phyloP scores from a whole-genome alignment of 2,329 filamentous ascomycete genomes.

The Pseudocercospora fuligena region DNA sequence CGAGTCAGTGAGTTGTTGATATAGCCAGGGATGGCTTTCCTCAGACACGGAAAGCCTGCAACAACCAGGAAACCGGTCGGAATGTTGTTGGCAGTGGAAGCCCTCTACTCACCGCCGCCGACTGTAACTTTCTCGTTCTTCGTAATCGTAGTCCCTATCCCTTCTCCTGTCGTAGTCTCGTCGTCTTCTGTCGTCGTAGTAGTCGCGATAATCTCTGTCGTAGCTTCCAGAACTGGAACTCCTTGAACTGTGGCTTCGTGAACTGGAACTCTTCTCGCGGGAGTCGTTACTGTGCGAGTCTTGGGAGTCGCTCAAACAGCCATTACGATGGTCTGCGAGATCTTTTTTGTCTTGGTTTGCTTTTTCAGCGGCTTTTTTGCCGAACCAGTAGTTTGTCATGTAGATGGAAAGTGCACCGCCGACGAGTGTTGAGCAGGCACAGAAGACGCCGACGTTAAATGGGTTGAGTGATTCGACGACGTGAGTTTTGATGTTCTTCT shows the following conservation, averaged over 20 bases:
- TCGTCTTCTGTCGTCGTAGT: not conserved
- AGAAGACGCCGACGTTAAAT: conserved; percentile 8
- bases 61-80: not conserved
- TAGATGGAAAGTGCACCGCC: conserved; percentile 10
- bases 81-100: not conserved
- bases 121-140: conserved; percentile 2
- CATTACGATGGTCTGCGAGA: not conserved
- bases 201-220: conserved; percentile 2
- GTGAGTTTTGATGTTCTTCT: conserved; percentile 1
- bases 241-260: not conserved
- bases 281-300: conserved; percentile 1
- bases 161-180: not conserved
- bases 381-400: conserved; percentile 10
- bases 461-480: conserved; percentile 1
- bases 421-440: conserved; percentile 7
- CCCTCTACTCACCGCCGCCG: not conserved
- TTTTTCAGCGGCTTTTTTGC: conserved; percentile 6
- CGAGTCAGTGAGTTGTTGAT: not conserved
- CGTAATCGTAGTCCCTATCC: conserved; percentile 5
- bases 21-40: conserved; percentile 5
- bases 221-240: conserved; percentile 4
- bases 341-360: conserved; percentile 6
- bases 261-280: not conserved
- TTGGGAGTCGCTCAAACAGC: not conserved
- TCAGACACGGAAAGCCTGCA: not conserved